Percentiles rank a stretch among this genome's conserved stretches.
phyloP scores from a whole-genome alignment of 768 basidiomycete species.

The Bullera alba region DNA sequence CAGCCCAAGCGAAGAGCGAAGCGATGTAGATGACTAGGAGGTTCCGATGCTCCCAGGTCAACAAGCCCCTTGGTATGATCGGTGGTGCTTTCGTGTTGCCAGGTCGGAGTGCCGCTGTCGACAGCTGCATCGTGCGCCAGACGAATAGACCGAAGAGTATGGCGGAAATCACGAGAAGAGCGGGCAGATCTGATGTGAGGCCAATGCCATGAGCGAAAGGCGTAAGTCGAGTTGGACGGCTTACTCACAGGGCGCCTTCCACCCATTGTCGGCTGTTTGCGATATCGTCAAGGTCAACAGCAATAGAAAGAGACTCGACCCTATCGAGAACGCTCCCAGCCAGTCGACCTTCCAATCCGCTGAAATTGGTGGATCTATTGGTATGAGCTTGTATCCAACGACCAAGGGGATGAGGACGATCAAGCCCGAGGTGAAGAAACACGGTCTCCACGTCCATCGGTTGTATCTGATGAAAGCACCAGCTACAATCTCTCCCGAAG shows the following conservation, averaged over 20 bases:
- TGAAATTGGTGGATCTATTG: background rate
- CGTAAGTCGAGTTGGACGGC: no score
- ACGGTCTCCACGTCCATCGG: slow-evolving; percentile 8
- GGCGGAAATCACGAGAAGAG: background rate
- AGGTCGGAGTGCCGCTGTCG: background rate
- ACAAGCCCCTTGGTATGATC: background rate
- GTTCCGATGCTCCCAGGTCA: background rate
- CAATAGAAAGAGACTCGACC: slow-evolving; percentile 1
- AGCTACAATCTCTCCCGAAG: slow-evolving; percentile 3
- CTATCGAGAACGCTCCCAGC: slow-evolving; percentile 4
- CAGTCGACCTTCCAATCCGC: slow-evolving; percentile 5
- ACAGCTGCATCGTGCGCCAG: background rate
- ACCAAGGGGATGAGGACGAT: slow-evolving; percentile 1
- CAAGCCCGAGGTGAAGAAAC: background rate
- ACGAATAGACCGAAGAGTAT: slow-evolving; percentile 3
- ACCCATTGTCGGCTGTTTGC: background rate
- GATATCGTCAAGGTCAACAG: slow-evolving; percentile 6
- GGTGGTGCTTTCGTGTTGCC: slow-evolving; percentile 1
- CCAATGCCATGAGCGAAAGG: background rate
- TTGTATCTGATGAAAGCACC: slow-evolving; percentile 5
- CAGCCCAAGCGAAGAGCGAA: background rate
- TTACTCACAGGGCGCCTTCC: slow-evolving; percentile 6
- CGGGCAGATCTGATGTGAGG: slow-evolving; percentile 3
- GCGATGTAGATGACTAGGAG: slow-evolving; percentile 8
- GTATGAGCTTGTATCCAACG: slow-evolving; percentile 1